A percentile compares a stretch with the other conserved stretches of the same genome.
Conservation (phyloP, 192 early-diverging fungal genomes). For the Jimgerdemannia lactiflua region DNA sequence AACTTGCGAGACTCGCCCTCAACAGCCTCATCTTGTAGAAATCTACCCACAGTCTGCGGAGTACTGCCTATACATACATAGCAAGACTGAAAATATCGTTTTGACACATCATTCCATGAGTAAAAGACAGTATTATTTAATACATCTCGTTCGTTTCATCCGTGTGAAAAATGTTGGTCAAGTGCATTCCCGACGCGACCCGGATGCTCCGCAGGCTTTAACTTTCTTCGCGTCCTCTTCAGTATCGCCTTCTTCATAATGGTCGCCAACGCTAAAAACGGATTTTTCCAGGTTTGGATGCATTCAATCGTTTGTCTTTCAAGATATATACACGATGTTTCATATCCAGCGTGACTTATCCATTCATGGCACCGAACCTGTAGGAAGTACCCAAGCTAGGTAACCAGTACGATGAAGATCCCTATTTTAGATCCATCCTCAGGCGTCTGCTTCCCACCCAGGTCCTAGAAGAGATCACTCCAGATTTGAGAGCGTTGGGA, state of each 20-base stretch:
- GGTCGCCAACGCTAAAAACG: slow-evolving; percentile 14
- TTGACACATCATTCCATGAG: too few relatives aligned
- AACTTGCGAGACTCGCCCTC: too few relatives aligned
- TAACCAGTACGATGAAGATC: slow-evolving; percentile 41
- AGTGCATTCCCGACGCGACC: too few relatives aligned
- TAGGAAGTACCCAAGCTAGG: slow-evolving; percentile 23
- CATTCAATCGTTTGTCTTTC: background rate
- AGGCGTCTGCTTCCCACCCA: slow-evolving; percentile 42
- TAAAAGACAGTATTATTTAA: too few relatives aligned
- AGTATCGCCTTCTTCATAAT: background rate
- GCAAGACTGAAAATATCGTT: too few relatives aligned
- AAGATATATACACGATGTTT: background rate
- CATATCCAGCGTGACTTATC: background rate
- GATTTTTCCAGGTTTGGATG: slow-evolving; percentile 20
- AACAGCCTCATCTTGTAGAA: too few relatives aligned
- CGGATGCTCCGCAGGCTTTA: too few relatives aligned
- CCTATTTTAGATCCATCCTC: slow-evolving; percentile 44
- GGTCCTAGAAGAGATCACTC: slow-evolving; percentile 40
- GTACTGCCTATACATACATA: too few relatives aligned
- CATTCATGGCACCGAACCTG: too few relatives aligned
- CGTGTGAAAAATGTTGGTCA: too few relatives aligned
- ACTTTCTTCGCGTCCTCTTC: background rate
- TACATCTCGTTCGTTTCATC: too few relatives aligned
- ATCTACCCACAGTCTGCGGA: too few relatives aligned
- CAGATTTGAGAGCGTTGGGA: slow-evolving; percentile 41